Evolutionary conservation across 2,329 filamentous ascomycete species (phyloP), one percentile per base, ranked within the genome.

Genomic region (Colletotrichum lupini): DNA sequence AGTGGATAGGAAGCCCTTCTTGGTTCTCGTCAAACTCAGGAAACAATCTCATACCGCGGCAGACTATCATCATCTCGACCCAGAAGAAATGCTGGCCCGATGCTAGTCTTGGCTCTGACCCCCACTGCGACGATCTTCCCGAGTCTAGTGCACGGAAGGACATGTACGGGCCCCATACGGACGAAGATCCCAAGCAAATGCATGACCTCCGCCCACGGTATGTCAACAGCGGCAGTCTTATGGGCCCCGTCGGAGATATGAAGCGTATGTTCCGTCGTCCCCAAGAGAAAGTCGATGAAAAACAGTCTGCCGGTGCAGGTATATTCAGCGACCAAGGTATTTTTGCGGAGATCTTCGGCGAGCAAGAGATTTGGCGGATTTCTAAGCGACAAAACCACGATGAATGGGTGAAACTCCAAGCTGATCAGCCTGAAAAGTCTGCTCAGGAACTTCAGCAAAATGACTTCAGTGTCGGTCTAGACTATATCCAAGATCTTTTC

Each of bases 271-370:
- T 80, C 22, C 58, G 58, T n/a, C 52, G 61, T 8, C 60, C 65
- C 12, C 57, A 78, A 56, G 76, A 78, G 14, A 78, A 75, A 46
- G 77, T 81, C 70, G 76, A 77, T 11, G 71, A 74, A 60, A 76
- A 75, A 28, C 65, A 77, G 1, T 63, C 63, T 0, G 66, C 61
- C 0, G 67, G 63, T 2, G 58, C 68, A 5, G 61, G 76, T 7
- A 73, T 81, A 1, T 76, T 74, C 12, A 79, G 80, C 22, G 80
- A 82, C 37, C 80, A 82, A 61, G 79, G 79, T 12, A 74, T 82
- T 16, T 78, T 81, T 26, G 79, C 77, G n/a, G 77, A 81, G 59
- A 75, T 82, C 0, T 79, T 80, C 58, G 79, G 79, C 2, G 79
- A 80, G 56, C 77, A 78, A 63, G 76, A 77, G 63, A 68, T 76